phyloP scores from a whole-genome alignment of 1,284 basidiomycete species.

The Sanghuangporus sanghuang region DNA sequence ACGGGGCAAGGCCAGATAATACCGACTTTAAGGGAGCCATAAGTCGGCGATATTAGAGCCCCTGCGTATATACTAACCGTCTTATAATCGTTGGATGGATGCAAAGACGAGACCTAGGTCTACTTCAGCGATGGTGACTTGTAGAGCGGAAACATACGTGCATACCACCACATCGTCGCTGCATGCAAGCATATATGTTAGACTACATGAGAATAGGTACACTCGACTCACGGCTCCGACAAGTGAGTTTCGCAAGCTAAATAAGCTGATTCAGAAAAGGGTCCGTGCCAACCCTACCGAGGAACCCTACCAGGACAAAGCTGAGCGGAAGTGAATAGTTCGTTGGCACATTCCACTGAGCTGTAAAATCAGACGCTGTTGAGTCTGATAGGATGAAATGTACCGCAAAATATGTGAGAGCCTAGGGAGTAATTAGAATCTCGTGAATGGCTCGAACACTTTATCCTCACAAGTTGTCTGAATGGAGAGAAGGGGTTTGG shows the following conservation, averaged over 20 bases:
- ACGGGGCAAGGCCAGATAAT: slow-evolving; percentile 69
- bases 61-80: slow-evolving; percentile 40
- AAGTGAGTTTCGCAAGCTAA: slow-evolving; percentile 77
- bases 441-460: background rate
- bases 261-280: slow-evolving; percentile 10
- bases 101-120: slow-evolving; percentile 64
- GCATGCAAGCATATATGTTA: background rate
- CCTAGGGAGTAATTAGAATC: slow-evolving; percentile 31
- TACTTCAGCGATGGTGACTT: background rate
- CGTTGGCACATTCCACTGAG: slow-evolving; percentile 74
- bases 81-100: slow-evolving; percentile 83
- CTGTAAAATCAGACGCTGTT: background rate
- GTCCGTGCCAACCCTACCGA: background rate
- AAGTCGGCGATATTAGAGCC: slow-evolving; percentile 6
- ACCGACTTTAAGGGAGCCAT: slow-evolving; percentile 55
- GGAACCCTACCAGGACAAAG: slow-evolving; percentile 60
- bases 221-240: slow-evolving; percentile 59
- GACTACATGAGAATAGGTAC: slow-evolving; percentile 1
- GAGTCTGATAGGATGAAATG: slow-evolving; percentile 21
- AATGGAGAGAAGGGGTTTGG: background rate
- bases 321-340: slow-evolving; percentile 68
- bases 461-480: slow-evolving; percentile 13
- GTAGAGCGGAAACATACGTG: background rate
- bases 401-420: slow-evolving; percentile 81
- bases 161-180: slow-evolving; percentile 81